Conservation (phyloP, 129 eudicot genomes). For the Flaveria brownii region DNA sequence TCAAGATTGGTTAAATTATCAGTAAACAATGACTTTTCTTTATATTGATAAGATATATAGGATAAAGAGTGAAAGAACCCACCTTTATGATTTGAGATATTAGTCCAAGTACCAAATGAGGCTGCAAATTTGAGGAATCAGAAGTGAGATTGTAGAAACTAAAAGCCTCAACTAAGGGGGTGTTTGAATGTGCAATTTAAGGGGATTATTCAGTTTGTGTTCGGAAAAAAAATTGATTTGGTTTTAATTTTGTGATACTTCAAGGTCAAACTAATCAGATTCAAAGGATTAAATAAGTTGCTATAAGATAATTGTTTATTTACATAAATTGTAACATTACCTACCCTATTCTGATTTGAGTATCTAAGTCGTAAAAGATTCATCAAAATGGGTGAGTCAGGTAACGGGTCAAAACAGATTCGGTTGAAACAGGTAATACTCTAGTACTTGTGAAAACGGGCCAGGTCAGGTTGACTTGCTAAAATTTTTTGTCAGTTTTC, state of each 20-base stretch:
- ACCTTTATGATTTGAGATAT: conserved; percentile 97
- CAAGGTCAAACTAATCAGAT: background rate
- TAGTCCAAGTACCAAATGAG: conserved; percentile 89
- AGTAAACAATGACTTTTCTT: conserved; percentile 6
- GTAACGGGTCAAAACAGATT: background rate
- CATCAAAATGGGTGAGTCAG: background rate
- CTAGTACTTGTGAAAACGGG: background rate
- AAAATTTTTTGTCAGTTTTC: background rate
- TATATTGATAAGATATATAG: background rate
- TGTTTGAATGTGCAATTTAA: conserved; percentile 3
- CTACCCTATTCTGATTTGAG: background rate
- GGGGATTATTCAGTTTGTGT: background rate
- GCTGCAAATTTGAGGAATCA: conserved; percentile 52
- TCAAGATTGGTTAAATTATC: conserved; percentile 11
- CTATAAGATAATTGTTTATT: background rate
- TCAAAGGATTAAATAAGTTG: conserved; percentile 1
- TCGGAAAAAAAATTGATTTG: background rate
- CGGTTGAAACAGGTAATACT: background rate
- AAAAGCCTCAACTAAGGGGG: conserved; percentile 19
- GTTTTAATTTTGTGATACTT: background rate
- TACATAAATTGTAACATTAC: background rate
- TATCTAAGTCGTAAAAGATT: background rate
- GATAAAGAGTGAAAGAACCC: conserved; percentile 11
- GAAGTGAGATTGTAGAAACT: conserved; percentile 22
- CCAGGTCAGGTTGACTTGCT: background rate